phyloP scores from a whole-genome alignment of 2,329 filamentous ascomycete species.

The Alternaria viburni region DNA sequence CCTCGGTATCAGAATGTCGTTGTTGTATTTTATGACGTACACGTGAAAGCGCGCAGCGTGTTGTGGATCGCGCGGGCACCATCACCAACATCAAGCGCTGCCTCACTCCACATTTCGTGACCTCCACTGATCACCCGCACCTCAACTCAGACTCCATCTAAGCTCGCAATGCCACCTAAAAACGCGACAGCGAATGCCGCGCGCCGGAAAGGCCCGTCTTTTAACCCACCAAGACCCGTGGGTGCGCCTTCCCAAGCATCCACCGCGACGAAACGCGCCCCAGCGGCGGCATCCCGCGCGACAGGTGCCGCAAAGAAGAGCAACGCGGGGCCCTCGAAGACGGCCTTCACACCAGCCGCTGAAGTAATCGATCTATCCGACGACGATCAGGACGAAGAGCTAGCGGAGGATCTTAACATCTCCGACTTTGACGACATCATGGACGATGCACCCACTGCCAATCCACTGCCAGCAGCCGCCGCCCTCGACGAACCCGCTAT shows the following conservation, averaged over 20 bases:
- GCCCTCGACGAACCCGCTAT: constrained; percentile 56
- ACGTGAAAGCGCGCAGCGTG: constrained; percentile 15
- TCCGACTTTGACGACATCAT: constrained; percentile 43
- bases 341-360: constrained; percentile 27
- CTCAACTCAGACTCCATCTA: neutral
- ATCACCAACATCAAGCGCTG: neutral
- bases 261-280: constrained; percentile 27
- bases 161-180: constrained; percentile 34
- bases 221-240: constrained; percentile 47
- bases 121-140: neutral
- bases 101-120: neutral
- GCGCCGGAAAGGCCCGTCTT: constrained; percentile 42
- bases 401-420: constrained; percentile 21
- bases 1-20: neutral
- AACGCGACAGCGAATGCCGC: constrained; percentile 24
- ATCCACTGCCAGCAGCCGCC: constrained; percentile 12
- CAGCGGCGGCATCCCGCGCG: constrained; percentile 11
- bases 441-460: constrained; percentile 28
- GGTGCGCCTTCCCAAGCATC: constrained; percentile 32
- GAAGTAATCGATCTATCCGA: constrained; percentile 40
- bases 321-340: constrained; percentile 20
- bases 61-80: neutral
- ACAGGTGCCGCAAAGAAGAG: constrained; percentile 23
- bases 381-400: constrained; percentile 34
- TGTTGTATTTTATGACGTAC: constrained; percentile 1